Conservation (phyloP, 2,329 filamentous ascomycete species). For the Fusarium sp. region DNA sequence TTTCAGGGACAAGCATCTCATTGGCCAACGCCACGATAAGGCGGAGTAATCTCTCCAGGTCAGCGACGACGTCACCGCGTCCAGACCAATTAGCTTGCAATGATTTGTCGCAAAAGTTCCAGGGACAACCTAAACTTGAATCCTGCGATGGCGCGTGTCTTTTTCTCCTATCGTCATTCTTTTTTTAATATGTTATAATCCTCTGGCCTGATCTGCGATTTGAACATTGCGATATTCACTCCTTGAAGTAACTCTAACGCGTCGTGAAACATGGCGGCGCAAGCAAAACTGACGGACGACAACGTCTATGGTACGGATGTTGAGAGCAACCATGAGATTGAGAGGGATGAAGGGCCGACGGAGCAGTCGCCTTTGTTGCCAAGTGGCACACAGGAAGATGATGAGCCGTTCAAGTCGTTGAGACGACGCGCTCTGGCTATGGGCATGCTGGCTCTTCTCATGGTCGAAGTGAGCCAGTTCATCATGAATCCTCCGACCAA, state of each 20-base stretch:
- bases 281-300: background rate
- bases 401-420: slow-evolving; percentile 40
- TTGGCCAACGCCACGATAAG: slow-evolving; percentile 1
- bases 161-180: background rate
- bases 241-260: background rate
- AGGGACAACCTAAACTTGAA: slow-evolving; percentile 6
- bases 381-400: slow-evolving; percentile 18
- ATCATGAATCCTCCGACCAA: slow-evolving; percentile 54
- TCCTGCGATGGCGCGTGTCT: background rate
- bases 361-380: slow-evolving; percentile 38
- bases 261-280: slow-evolving; percentile 1
- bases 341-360: background rate
- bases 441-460: slow-evolving; percentile 52
- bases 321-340: slow-evolving; percentile 15
- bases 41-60: slow-evolving; percentile 11
- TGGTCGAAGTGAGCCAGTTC: slow-evolving; percentile 54
- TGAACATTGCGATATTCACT: background rate
- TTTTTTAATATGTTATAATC: slow-evolving; percentile 5
- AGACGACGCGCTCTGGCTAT: slow-evolving; percentile 45
- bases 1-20: background rate
- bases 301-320: slow-evolving; percentile 5
- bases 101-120: slow-evolving; percentile 29
- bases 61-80: slow-evolving; percentile 20
- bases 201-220: background rate
- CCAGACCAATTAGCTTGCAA: slow-evolving; percentile 2